Percentiles rank a stretch among this genome's conserved stretches.
Evolutionary conservation across 805 yeast species (phyloP).

Genomic region (Candida wancherniae): DNA sequence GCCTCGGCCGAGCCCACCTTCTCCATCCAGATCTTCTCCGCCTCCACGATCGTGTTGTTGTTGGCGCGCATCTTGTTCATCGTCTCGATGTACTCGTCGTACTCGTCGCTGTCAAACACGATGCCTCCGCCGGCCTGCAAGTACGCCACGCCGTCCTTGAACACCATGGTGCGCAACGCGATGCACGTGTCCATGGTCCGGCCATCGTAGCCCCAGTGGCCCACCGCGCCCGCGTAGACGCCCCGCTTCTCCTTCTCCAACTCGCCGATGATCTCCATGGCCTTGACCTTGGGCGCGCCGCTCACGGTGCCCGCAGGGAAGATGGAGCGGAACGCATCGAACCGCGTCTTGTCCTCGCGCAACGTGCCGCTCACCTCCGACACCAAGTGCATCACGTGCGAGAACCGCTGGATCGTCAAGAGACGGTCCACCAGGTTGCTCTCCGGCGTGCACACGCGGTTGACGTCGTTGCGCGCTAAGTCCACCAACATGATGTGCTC

Average conservation of each 20-base stretch:
- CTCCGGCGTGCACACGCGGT: constrained; percentile 85
- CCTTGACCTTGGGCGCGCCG: constrained; percentile 97
- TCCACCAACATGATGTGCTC: constrained; percentile 99
- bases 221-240: constrained; percentile 98
- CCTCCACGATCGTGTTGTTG: constrained; percentile 84
- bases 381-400: constrained; percentile 95
- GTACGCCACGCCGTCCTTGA: constrained; percentile 83
- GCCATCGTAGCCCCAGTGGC: constrained; percentile 97
- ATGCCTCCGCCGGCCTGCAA: constrained; percentile 99
- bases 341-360: constrained; percentile 77
- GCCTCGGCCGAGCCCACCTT: constrained; percentile 24
- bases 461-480: constrained; percentile 92
- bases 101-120: constrained; percentile 90
- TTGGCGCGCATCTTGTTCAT: constrained; percentile 97
- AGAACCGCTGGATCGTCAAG: constrained; percentile 85
- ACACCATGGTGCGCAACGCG: constrained; percentile 95
- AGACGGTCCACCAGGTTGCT: constrained; percentile 84
- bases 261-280: constrained; percentile 91
- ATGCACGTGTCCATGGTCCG: constrained; percentile 95
- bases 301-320: constrained; percentile 99
- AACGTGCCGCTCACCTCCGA: constrained; percentile 91
- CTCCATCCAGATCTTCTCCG: constrained; percentile 72
- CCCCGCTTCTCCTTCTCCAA: constrained; percentile 91
- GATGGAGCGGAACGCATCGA: constrained; percentile 95
- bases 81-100: constrained; percentile 93